These are phyloP conservation scores for Pythium phragmitis DNA, from an alignment of 352 stramenopile genomes.

Conservation along the genomic window DNA sequence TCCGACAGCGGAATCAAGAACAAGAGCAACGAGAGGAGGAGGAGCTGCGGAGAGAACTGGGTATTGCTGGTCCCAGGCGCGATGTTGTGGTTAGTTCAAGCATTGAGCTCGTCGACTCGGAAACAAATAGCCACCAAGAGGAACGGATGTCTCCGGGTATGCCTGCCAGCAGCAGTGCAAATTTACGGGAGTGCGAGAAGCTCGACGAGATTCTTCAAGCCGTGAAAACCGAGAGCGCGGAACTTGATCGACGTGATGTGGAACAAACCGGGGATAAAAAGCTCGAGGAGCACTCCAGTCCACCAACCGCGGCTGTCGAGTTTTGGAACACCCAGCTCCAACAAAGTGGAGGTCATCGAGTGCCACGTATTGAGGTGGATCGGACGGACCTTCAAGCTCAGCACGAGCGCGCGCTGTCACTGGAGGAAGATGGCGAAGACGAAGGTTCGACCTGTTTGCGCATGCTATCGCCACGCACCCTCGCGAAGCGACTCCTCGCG, in stretches of 20 bases:
- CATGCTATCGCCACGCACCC: slow-evolving; percentile 44
- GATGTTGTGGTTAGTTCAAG: not conserved
- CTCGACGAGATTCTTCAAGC: slow-evolving; percentile 54
- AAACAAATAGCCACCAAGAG: not conserved
- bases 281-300: not conserved
- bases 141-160: not conserved
- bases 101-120: not conserved
- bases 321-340: slow-evolving; percentile 28
- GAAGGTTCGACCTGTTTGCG: slow-evolving; percentile 15
- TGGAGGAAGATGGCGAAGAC: slow-evolving; percentile 21
- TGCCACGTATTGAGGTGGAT: slow-evolving; percentile 22
- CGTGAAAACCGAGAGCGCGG: slow-evolving; percentile 24
- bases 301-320: not conserved
- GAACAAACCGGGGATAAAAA: not conserved
- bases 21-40: slow-evolving; percentile 16
- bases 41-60: not conserved
- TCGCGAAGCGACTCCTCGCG: slow-evolving; percentile 50
- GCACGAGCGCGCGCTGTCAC: slow-evolving; percentile 2
- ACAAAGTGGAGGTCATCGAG: not conserved
- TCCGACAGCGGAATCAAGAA: slow-evolving; percentile 12
- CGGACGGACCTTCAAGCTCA: slow-evolving; percentile 8
- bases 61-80: not conserved
- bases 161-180: not conserved
- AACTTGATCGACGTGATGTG: not conserved
- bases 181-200: slow-evolving; percentile 20